Base-by-base conservation (phyloP, 1,284 basidiomycete species). In the Lentinula novae-zelandiae region DNA sequence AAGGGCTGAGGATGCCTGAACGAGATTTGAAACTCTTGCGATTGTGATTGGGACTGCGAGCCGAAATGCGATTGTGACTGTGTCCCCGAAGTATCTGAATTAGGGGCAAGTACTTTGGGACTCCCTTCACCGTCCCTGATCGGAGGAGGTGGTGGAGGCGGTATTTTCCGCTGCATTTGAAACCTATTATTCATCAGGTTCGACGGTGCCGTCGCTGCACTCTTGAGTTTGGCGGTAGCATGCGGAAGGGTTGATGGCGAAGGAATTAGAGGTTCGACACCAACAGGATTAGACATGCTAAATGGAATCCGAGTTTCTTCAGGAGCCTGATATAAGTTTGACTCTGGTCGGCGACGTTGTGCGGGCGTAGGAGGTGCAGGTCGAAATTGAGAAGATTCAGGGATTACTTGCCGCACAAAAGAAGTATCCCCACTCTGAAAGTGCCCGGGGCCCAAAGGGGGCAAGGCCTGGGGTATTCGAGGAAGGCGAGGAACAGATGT, bases 61-160 rank as follows among this genome's bases (percentile, higher is more conserved):
- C 66, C 60, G 22, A 61, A 53, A 40, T 67, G 71, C 1, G 75
- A 60, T 34, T 64, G 65, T 6, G 61, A 60, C 34, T 58, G 62
- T 3, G 58, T 67, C 2, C 70, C 73, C 15, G 71, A 81, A 0
- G 76, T 78, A 65, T 85, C 83, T 17, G 82, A 84, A 67, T 83
- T 79, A 5, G 82, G 80, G 2, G 75, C 82, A 17, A 85, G 68
- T 20, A 84, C 39, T 36, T 36, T 48, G 3, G 61, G 61, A 36
- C 52, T 57, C 15, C 27, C 34, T 33, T 34, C 48, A 51, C 31
- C n/a, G 5, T 36, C 33, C 34, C 9, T 22, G 9, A 27, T 40
- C 22, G 54, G 39, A 44, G 39, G 62, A 22, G 60, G 58, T 53
- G 57, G 46, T 53, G 64, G 63, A 3, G 61, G 58, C 27, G 53